Evolutionary conservation across 805 yeast species (phyloP).

Genomic region (Schwanniomyces occidentalis): DNA sequence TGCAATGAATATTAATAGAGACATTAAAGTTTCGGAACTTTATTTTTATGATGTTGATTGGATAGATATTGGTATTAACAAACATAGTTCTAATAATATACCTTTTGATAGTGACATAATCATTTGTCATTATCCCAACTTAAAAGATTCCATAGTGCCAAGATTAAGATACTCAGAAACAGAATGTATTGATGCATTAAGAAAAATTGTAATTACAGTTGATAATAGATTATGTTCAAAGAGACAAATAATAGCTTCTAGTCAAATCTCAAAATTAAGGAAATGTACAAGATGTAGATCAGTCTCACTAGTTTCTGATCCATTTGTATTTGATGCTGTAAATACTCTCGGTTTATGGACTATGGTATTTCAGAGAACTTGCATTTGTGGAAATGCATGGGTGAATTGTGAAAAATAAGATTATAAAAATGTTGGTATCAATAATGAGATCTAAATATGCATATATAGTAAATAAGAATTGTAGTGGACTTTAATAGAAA

Average conservation of each 20-base stretch:
- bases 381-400: conserved; percentile 83
- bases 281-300: conserved; percentile 45
- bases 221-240: conserved; percentile 1
- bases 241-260: no score
- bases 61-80: conserved; percentile 47
- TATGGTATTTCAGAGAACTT: conserved; percentile 67
- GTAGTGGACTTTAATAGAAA: no score
- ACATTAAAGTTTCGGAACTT: conserved; percentile 51
- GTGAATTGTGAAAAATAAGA: conserved; percentile 30
- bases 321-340: conserved; percentile 34
- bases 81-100: conserved; percentile 1
- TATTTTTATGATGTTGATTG: conserved; percentile 67
- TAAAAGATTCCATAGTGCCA: conserved; percentile 13
- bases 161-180: conserved; percentile 20
- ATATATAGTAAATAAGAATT: no score
- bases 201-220: conserved; percentile 35
- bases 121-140: conserved; percentile 5
- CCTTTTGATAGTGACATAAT: not conserved
- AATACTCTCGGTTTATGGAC: conserved; percentile 50
- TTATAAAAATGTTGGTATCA: no score
- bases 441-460: no score
- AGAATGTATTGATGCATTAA: conserved; percentile 37
- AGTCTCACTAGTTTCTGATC: conserved; percentile 41
- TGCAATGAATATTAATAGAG: conserved; percentile 41
- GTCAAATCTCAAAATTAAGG: conserved; percentile 17